A percentile compares a stretch with the other conserved stretches of the same genome.
phyloP scores from a whole-genome alignment of 768 basidiomycete species.

The Gloeopeniophorella convolvens region DNA sequence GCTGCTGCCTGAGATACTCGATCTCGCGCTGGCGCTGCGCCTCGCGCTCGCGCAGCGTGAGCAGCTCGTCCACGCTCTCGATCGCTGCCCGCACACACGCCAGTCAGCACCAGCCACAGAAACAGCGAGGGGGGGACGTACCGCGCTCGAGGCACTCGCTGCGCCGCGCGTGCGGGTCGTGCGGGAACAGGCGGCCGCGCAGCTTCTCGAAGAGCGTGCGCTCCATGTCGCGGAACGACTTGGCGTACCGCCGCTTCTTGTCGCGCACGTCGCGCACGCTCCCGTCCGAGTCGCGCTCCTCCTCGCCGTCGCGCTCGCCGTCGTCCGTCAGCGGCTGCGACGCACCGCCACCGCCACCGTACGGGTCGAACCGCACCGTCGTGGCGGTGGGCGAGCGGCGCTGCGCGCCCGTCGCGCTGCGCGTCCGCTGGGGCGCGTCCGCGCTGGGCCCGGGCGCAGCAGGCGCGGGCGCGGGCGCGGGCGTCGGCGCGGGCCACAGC shows the following conservation, averaged over 20 bases:
- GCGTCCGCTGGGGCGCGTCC: too few species aligned
- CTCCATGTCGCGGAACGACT: conserved; percentile 16
- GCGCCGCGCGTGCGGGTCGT: conserved; percentile 17
- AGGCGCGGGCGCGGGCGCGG: too few species aligned
- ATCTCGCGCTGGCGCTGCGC: conserved; percentile 8
- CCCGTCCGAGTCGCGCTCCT: conserved; percentile 18
- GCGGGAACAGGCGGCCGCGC: conserved; percentile 15
- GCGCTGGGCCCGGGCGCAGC: too few species aligned
- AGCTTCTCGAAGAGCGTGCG: conserved; percentile 17
- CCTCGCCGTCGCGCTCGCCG: conserved; percentile 6
- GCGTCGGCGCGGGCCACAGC: too few species aligned
- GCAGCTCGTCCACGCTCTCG: conserved; percentile 15
- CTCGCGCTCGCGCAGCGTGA: conserved; percentile 3
- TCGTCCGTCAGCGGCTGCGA: conserved; percentile 13
- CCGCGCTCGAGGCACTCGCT: conserved; percentile 19
- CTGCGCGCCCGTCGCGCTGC: not conserved
- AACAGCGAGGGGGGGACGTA: not conserved
- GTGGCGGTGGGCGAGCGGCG: conserved; percentile 14
- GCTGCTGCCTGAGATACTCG: conserved; percentile 11
- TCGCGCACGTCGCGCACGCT: conserved; percentile 15
- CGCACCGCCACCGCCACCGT: not conserved
- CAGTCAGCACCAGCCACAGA: not conserved
- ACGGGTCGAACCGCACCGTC: conserved; percentile 11
- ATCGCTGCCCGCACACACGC: conserved; percentile 5
- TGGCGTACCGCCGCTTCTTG: conserved; percentile 18